Evolutionary conservation across 495 filamentous ascomycete genomes (phyloP).

Genomic region (Penicillium longicatenatum): DNA sequence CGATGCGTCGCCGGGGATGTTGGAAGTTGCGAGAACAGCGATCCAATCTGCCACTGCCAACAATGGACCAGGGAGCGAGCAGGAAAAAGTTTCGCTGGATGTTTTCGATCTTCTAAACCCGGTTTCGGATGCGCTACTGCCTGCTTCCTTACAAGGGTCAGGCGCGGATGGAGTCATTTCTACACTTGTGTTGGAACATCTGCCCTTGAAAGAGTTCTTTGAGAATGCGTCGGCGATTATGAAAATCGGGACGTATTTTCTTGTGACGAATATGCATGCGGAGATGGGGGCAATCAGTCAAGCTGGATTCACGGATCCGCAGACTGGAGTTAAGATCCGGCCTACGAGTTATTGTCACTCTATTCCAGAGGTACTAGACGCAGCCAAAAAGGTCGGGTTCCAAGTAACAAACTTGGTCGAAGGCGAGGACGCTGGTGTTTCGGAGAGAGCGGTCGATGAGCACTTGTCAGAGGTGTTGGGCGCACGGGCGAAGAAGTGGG

Average conservation of each 20-base stretch:
- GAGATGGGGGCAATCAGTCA: constrained; percentile 66
- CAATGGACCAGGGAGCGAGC: background rate
- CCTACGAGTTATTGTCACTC: constrained; percentile 63
- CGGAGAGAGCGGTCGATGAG: constrained; percentile 55
- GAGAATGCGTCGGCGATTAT: constrained; percentile 48
- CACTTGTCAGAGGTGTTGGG: constrained; percentile 52
- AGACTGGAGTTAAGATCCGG: constrained; percentile 60
- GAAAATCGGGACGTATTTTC: constrained; percentile 51
- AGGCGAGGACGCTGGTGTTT: constrained; percentile 16
- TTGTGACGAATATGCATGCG: constrained; percentile 75
- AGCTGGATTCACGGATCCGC: constrained; percentile 65
- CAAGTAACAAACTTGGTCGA: constrained; percentile 37
- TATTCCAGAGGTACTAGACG: constrained; percentile 55
- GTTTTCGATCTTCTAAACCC: constrained; percentile 38
- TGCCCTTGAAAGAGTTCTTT: constrained; percentile 62
- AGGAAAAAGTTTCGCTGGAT: constrained; percentile 16
- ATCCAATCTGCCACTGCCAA: constrained; percentile 6
- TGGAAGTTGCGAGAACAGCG: constrained; percentile 52
- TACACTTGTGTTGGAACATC: constrained; percentile 71
- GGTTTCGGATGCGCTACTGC: constrained; percentile 12
- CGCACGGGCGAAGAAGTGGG: constrained; percentile 65
- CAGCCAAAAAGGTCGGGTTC: constrained; percentile 56
- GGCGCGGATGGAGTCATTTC: constrained; percentile 54
- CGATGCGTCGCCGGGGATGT: constrained; percentile 56
- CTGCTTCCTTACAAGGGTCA: constrained; percentile 16